Evolutionary conservation across 495 filamentous ascomycete genomes (phyloP).

Genomic region (Aspergillus nanangensis): DNA sequence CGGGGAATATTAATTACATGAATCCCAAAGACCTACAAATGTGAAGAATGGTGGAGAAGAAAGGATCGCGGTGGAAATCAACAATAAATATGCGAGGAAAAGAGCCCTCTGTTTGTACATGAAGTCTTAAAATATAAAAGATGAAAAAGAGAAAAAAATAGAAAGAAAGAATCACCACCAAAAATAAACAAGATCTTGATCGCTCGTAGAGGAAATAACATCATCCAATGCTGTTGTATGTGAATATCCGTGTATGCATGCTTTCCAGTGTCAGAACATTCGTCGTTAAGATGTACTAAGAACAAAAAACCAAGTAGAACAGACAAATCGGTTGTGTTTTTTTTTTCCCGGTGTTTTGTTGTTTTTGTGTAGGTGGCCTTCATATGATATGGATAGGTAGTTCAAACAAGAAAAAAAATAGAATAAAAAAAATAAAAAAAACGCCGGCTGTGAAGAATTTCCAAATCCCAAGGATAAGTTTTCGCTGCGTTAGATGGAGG

Average conservation of each 20-base stretch:
- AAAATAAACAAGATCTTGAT: not conserved
- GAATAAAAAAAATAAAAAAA: slow-evolving; percentile 19
- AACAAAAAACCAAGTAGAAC: too few relatives aligned
- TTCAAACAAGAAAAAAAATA: not conserved
- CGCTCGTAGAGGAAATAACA: not conserved
- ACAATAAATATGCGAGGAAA: not conserved
- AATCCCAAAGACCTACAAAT: too few relatives aligned
- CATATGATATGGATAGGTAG: not conserved
- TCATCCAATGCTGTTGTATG: not conserved
- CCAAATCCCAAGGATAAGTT: slow-evolving; percentile 21
- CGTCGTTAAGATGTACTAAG: too few relatives aligned
- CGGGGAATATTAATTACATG: too few relatives aligned
- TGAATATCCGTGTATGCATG: not conserved
- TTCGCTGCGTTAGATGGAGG: slow-evolving; percentile 30
- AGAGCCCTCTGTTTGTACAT: not conserved
- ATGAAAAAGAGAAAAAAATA: not conserved
- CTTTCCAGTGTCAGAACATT: too few relatives aligned
- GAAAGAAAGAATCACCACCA: not conserved
- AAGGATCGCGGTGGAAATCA: too few relatives aligned
- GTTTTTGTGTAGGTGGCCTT: too few relatives aligned
- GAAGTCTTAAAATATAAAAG: not conserved
- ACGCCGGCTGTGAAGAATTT: slow-evolving; percentile 26
- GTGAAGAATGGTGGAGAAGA: too few relatives aligned
- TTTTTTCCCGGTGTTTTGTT: too few relatives aligned
- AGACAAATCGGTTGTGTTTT: too few relatives aligned